Base-by-base conservation (phyloP, 176 grass and related monocot species). In the Paspalum notatum region DNA sequence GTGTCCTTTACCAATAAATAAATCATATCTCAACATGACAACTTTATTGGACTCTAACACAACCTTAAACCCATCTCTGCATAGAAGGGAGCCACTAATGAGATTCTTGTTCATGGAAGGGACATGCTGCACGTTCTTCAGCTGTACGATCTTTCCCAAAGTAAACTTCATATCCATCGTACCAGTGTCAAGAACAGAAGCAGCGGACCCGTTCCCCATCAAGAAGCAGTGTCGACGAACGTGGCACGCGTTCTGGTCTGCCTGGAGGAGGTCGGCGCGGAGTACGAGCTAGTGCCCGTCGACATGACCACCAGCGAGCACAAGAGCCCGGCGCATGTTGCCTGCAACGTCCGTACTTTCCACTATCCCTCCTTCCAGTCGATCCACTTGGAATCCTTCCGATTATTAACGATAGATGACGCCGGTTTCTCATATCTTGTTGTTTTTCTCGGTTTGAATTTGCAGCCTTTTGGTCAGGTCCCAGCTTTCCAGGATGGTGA, bases 401-500 rank as follows among this genome's bases (percentile, higher is more conserved):
- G 49, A 40, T 73, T 73, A 3, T 43, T 40, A 12, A 12, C n/a
- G 12, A 8, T 8, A 47, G 7, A 13, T 18, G 41, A 1, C 20
- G 4, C 9, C 39, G 9, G 13, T 55, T 50, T 40, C 72, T 17
- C 40, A 75, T 44, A 13, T 58, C 24, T 58, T 15, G 0, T 11
- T 8, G 21, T 21, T 17, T 50, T 22, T 22, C 32, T 41, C 39
- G 39, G 15, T 55, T 20, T 27, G 4, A 7, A 26, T 3, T 74
- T 62, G 44, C 74, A 91, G 90, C 90, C 80, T 6, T 86, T 89
- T 16, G 86, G 90, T 0, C 86, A 92, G 25, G 83, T 92, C 27
- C 86, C 83, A 46, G 83, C 83, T 13, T 80, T 89, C 41, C 25
- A 89, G 42, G 90, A 89, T 15, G 83, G 90, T 8, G 86, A 89